phyloP scores from a whole-genome alignment of 768 basidiomycete species.

The Tylopilus plumbeoviolaceoides region DNA sequence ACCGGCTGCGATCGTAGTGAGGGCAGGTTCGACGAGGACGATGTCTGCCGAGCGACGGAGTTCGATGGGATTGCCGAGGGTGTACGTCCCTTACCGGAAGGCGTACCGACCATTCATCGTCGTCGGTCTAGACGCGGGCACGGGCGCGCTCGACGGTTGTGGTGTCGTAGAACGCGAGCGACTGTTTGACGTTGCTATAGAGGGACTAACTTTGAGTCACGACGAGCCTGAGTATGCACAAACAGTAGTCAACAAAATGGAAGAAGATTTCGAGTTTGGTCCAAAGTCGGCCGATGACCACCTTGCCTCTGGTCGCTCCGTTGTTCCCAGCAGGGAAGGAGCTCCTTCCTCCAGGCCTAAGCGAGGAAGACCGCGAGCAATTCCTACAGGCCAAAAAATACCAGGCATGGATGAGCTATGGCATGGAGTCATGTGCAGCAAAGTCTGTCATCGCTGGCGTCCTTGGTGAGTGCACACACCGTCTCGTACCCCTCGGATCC shows the following conservation, averaged over 20 bases:
- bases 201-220: no score
- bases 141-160: constrained; percentile 47
- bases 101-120: constrained; percentile 91
- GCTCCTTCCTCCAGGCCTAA: constrained; percentile 78
- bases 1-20: constrained; percentile 88
- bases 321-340: constrained; percentile 84
- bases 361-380: constrained; percentile 72
- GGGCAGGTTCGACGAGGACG: constrained; percentile 90
- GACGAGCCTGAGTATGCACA: no score
- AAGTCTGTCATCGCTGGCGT: constrained; percentile 81
- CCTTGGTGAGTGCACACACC: constrained; percentile 56
- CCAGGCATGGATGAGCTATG: constrained; percentile 63
- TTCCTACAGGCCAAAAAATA: constrained; percentile 71
- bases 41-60: constrained; percentile 92
- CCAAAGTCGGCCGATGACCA: constrained; percentile 13
- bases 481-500: not conserved
- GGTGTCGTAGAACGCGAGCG: constrained; percentile 71
- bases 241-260: constrained; percentile 18
- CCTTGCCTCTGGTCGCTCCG: constrained; percentile 51
- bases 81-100: constrained; percentile 52
- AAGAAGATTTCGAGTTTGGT: constrained; percentile 6
- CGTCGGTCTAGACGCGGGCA: constrained; percentile 79
- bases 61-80: constrained; percentile 90
- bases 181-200: no score
- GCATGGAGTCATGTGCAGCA: constrained; percentile 81